Evolutionary conservation across 257 asterid genomes (phyloP).

Genomic region (Coffea canephora): DNA sequence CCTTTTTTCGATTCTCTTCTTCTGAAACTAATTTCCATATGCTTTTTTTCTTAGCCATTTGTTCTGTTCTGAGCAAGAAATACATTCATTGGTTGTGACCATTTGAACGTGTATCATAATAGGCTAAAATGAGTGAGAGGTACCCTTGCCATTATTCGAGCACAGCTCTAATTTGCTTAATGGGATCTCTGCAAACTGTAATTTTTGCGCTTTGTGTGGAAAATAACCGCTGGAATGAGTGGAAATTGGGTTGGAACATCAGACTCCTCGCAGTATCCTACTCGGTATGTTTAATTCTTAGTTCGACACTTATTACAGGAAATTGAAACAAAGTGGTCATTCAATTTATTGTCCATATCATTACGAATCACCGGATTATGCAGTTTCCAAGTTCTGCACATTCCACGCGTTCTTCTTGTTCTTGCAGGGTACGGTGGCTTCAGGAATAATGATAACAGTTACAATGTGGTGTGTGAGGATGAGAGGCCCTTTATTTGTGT

Average conservation of each 20-base stretch:
- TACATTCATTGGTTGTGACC: neutral
- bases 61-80: neutral
- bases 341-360: neutral
- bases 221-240: constrained; percentile 40
- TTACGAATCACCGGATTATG: neutral
- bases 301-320: neutral
- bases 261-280: constrained; percentile 50
- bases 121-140: constrained; percentile 53
- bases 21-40: too few species aligned
- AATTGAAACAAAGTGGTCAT: neutral
- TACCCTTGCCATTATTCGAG: constrained; percentile 77
- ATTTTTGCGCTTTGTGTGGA: constrained; percentile 48
- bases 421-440: constrained; percentile 52
- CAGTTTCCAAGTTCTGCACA: neutral
- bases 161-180: constrained; percentile 53
- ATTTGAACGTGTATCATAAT: neutral
- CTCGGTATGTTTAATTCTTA: constrained; percentile 32
- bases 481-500: constrained; percentile 73
- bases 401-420: neutral
- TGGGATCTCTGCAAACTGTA: constrained; percentile 61
- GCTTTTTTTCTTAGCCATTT: neutral
- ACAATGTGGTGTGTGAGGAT: constrained; percentile 49
- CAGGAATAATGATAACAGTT: constrained; percentile 49
- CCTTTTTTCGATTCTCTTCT: neutral
- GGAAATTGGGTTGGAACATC: constrained; percentile 68